A percentile compares a stretch with the other conserved stretches of the same genome.
Evolutionary conservation across 805 yeast species (phyloP).

Genomic region (Nematodospora valgi): DNA sequence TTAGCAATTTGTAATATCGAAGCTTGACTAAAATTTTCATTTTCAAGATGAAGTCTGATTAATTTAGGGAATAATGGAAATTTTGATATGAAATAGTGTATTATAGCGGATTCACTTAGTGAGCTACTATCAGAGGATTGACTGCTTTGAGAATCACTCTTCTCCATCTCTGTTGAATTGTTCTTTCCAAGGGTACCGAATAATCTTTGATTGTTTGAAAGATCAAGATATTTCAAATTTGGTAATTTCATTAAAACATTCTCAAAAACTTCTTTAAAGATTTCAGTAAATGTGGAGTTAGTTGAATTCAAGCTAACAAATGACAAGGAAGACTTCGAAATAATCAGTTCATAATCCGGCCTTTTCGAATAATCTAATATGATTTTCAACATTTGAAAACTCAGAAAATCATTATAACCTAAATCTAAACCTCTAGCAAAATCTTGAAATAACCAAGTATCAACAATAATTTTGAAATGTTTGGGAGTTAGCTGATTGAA

Average conservation of each 20-base stretch:
- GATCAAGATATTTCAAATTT: slow-evolving; percentile 65
- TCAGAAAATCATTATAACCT: slow-evolving; percentile 73
- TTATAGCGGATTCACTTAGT: slow-evolving; percentile 23
- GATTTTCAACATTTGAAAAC: slow-evolving; percentile 29
- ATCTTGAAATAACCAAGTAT: slow-evolving; percentile 53
- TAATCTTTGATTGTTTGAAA: slow-evolving; percentile 64
- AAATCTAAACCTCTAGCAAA: slow-evolving; percentile 70
- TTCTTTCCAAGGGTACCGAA: slow-evolving; percentile 46
- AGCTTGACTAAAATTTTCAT: slow-evolving; percentile 55
- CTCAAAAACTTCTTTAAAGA: slow-evolving; percentile 48
- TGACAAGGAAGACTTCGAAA: slow-evolving; percentile 23
- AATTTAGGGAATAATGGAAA: slow-evolving; percentile 67
- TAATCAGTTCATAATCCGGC: slow-evolving; percentile 16
- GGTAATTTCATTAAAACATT: slow-evolving; percentile 52
- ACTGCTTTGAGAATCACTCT: neutral
- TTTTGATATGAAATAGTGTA: slow-evolving; percentile 54
- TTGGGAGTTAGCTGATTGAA: slow-evolving; percentile 59
- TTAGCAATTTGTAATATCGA: slow-evolving; percentile 61
- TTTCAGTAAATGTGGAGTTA: slow-evolving; percentile 47
- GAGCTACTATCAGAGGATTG: neutral
- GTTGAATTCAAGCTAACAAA: slow-evolving; percentile 67
- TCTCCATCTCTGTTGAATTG: slow-evolving; percentile 1
- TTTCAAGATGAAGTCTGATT: slow-evolving; percentile 67
- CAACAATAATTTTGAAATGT: slow-evolving; percentile 52
- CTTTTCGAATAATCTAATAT: slow-evolving; percentile 29